Percentiles rank a stretch among this genome's conserved stretches.
Conservation (phyloP, 148 eudicot species). For the Heliosperma pusillum region DNA sequence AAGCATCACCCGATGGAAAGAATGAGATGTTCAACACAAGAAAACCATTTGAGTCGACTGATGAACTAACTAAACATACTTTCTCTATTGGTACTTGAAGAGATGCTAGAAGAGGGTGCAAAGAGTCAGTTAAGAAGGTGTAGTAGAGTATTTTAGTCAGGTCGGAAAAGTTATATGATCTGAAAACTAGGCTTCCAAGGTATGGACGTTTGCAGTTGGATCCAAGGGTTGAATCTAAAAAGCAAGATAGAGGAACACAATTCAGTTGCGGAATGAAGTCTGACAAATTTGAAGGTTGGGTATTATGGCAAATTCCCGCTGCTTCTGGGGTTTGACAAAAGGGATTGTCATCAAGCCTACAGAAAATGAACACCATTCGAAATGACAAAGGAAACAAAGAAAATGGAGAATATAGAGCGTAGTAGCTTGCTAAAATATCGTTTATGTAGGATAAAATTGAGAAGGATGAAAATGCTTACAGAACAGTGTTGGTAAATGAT, state of each 20-base stretch:
- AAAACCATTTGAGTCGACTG: constrained; percentile 31
- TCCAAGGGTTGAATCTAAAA: constrained; percentile 33
- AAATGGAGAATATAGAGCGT: neutral
- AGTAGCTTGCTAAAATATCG: neutral
- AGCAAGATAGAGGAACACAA: constrained; percentile 46
- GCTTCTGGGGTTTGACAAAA: constrained; percentile 45
- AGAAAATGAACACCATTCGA: constrained; percentile 15
- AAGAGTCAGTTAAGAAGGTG: constrained; percentile 30
- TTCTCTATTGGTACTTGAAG: constrained; percentile 47
- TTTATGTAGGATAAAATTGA: neutral
- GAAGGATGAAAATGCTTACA: constrained; percentile 31
- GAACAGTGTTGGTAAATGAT: constrained; percentile 26
- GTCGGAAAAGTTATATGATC: constrained; percentile 54
- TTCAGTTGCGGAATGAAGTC: constrained; percentile 19
- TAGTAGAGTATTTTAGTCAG: constrained; percentile 39
- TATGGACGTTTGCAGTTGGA: constrained; percentile 55
- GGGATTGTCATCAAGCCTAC: constrained; percentile 63
- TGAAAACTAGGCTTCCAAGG: constrained; percentile 52
- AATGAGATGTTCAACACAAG: constrained; percentile 42
- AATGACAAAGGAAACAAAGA: neutral
- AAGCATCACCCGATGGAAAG: constrained; percentile 45
- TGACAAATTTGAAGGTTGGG: constrained; percentile 20
- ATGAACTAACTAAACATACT: constrained; percentile 40
- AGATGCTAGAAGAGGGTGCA: constrained; percentile 38
- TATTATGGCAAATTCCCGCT: constrained; percentile 38